Evolutionary conservation across 805 yeast genomes (phyloP), one percentile per base, ranked within the genome.

Genomic region (Geotrichum ghanense): DNA sequence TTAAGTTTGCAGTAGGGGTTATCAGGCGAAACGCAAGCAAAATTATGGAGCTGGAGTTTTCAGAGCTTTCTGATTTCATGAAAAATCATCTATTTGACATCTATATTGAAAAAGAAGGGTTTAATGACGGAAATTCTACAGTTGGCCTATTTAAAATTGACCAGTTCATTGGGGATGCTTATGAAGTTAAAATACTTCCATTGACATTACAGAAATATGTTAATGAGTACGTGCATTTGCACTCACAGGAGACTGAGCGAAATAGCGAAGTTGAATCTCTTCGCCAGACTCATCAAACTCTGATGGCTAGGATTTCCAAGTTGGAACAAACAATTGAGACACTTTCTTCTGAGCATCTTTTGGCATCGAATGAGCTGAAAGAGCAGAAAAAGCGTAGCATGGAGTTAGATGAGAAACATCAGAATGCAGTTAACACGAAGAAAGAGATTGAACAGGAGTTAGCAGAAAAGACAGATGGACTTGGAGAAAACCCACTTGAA

Each of bases 301-400:
- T 90, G 47, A 75, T 85, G 22, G 75, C 78, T 52, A 86, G 85
- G 52, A 80, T 87, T 45, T 74, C 83, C 57, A 74, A 78, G 49
- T 69, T 88, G 35, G 95, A 87, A 62, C 70, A 78, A 16, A 75
- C 80, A 21, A 79, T 81, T 57, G 76, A 81, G 2, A 67, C 76
- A 1, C 67, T 90, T 49, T 86, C 85, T 59, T 71, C 76, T 50
- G 96, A 89, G 57, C 97, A 92, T 62, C 76, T 88, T 23, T 83
- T 77, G 46, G 76, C 88, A 31, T 95, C 95, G 3, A 90, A 89
- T 63, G 86, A 80, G 53, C 77, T 92, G 79, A 86, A n/a, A 12
- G 5, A 12, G 27, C 48, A 37, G 54, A 66, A 48, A 64, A 69
- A 22, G 66, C 64, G 50, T 12, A 60, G 59, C 48, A 67, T 53